Conservation (phyloP, 805 yeast species). For the Teunomyces kruisii region DNA sequence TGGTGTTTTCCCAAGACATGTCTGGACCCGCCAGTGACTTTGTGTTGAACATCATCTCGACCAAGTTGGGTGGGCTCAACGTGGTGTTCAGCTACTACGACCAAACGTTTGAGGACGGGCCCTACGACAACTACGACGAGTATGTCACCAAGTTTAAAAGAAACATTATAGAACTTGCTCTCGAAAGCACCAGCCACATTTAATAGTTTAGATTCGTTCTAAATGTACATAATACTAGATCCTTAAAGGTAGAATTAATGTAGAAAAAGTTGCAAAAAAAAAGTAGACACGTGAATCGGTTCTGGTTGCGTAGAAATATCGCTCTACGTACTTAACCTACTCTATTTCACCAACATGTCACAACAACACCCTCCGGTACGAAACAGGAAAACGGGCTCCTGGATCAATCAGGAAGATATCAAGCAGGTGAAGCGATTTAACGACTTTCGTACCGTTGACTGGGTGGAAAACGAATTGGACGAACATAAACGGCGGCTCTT, state of each 20-base stretch:
- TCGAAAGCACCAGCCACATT: neutral
- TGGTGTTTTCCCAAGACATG: constrained; percentile 38
- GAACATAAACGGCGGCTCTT: constrained; percentile 40
- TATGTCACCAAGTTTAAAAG: constrained; percentile 17
- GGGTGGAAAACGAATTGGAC: constrained; percentile 61
- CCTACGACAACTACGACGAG: constrained; percentile 22
- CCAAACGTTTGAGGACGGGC: constrained; percentile 23
- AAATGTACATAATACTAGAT: neutral
- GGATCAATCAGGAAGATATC: constrained; percentile 37
- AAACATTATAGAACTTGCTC: constrained; percentile 17
- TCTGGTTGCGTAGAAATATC: neutral
- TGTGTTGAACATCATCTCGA: constrained; percentile 30
- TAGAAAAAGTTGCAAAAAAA: neutral
- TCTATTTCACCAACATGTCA: neutral
- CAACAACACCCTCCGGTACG: neutral
- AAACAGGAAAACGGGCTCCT: constrained; percentile 29
- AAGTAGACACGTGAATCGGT: neutral
- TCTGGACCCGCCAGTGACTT: constrained; percentile 36
- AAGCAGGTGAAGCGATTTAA: constrained; percentile 51
- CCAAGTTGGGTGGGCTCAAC: constrained; percentile 33
- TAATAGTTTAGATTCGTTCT: neutral
- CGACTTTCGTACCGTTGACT: constrained; percentile 66
- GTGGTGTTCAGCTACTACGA: constrained; percentile 32
- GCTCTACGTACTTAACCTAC: neutral
- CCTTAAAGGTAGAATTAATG: too few relatives aligned